phyloP scores from a whole-genome alignment of 148 eudicot species.

The Fagopyrum homotropicum region DNA sequence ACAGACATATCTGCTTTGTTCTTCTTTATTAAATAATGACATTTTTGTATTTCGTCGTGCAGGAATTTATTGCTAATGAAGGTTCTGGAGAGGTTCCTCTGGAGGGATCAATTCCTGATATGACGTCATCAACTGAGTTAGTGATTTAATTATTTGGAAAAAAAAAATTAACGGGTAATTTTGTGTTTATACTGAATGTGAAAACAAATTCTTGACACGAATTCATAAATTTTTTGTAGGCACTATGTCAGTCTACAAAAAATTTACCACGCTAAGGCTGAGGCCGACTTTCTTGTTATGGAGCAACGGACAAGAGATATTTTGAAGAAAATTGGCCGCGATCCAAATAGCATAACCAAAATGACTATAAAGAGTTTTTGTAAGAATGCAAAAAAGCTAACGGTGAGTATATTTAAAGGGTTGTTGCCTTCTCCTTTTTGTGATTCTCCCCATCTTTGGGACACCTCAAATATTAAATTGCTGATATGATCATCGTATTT shows the following conservation, averaged over 20 bases:
- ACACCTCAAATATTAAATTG: neutral
- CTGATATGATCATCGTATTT: neutral
- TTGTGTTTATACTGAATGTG: neutral
- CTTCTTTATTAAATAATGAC: neutral
- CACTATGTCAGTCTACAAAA: slow-evolving; percentile 84
- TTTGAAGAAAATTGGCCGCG: slow-evolving; percentile 73
- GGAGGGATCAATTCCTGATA: slow-evolving; percentile 97
- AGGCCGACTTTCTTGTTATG: slow-evolving; percentile 66
- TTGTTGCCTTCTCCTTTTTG: neutral
- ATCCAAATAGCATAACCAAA: slow-evolving; percentile 69
- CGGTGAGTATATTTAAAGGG: slow-evolving; percentile 42
- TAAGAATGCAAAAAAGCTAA: slow-evolving; percentile 86
- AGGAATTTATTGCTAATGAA: slow-evolving; percentile 89
- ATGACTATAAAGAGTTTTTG: slow-evolving; percentile 66
- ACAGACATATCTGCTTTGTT: neutral
- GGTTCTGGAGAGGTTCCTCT: slow-evolving; percentile 91
- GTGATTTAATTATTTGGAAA: neutral
- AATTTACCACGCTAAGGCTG: slow-evolving; percentile 93
- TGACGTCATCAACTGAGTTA: slow-evolving; percentile 98
- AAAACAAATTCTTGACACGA: too few species aligned
- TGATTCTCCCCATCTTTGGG: neutral
- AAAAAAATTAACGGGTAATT: slow-evolving; percentile 32
- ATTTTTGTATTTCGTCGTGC: slow-evolving; percentile 12
- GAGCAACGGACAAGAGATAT: slow-evolving; percentile 59
- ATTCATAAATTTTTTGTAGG: slow-evolving; percentile 30